phyloP scores from a whole-genome alignment of 1,139 yeast species.

The Geotrichum aggregatum region DNA sequence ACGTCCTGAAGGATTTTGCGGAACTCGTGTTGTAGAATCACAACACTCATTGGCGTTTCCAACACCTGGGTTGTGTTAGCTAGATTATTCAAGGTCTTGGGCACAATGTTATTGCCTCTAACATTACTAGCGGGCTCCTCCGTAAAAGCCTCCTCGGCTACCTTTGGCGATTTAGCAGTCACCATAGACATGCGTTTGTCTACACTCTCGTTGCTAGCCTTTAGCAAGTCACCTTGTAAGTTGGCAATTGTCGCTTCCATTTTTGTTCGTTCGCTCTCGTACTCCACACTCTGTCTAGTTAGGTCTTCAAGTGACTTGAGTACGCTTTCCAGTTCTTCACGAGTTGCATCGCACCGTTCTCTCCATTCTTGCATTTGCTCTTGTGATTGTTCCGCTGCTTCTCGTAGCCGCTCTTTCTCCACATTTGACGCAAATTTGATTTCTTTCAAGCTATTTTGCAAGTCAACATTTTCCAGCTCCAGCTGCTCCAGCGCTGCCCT shows the following conservation, averaged over 20 bases:
- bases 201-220: constrained; percentile 25
- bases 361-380: constrained; percentile 34
- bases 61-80: background rate
- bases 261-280: constrained; percentile 36
- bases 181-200: constrained; percentile 32
- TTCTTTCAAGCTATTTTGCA: constrained; percentile 38
- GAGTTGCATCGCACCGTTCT: constrained; percentile 34
- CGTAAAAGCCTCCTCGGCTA: constrained; percentile 1
- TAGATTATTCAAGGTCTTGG: background rate
- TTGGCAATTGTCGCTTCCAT: constrained; percentile 32
- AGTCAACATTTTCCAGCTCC: constrained; percentile 36
- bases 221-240: constrained; percentile 29
- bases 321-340: constrained; percentile 35
- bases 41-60: constrained; percentile 30
- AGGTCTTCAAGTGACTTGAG: constrained; percentile 38
- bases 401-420: constrained; percentile 28
- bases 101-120: constrained; percentile 1
- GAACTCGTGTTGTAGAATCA: constrained; percentile 62
- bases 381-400: constrained; percentile 31
- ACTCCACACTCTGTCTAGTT: constrained; percentile 39
- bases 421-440: constrained; percentile 33
- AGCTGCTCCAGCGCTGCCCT: constrained; percentile 34
- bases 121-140: background rate
- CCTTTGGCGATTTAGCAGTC: constrained; percentile 6
- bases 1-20: constrained; percentile 61